These are phyloP conservation scores for Daldinia grandis DNA, from an alignment of 495 filamentous ascomycete genomes.

Conservation along the genomic window DNA sequence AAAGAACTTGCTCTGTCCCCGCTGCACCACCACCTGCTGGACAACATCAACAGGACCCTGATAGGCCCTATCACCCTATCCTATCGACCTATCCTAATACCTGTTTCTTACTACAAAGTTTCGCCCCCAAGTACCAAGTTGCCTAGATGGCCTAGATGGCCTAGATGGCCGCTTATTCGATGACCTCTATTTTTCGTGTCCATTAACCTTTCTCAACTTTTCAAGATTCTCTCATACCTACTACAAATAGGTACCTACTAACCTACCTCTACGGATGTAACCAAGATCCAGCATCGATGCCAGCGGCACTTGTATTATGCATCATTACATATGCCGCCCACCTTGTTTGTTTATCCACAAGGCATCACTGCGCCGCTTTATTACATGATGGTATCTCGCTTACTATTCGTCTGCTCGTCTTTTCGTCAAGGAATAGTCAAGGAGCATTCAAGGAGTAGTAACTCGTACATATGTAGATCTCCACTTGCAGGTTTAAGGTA, in stretches of 20 bases:
- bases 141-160: not conserved
- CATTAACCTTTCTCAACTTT: conserved; percentile 11
- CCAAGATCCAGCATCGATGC: conserved; percentile 32
- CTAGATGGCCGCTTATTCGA: conserved; percentile 9
- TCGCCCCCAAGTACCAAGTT: not conserved
- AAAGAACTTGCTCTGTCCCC: not conserved
- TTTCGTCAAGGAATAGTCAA: not conserved
- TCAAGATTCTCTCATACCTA: conserved; percentile 23
- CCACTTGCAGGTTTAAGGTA: not conserved
- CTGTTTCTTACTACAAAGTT: not conserved
- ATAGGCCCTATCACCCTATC: not conserved
- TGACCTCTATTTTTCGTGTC: conserved; percentile 1
- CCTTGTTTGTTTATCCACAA: conserved; percentile 26
- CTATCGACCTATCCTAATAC: not conserved
- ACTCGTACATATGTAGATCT: not conserved
- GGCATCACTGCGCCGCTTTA: conserved; percentile 27
- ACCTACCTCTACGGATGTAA: conserved; percentile 38
- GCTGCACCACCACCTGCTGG: not conserved
- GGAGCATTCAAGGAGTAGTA: conserved; percentile 5
- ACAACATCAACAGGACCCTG: not conserved
- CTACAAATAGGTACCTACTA: conserved; percentile 7
- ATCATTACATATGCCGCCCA: conserved; percentile 17
- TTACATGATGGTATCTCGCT: conserved; percentile 39
- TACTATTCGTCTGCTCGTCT: conserved; percentile 21
- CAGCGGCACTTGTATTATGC: conserved; percentile 29